A percentile compares a stretch with the other conserved stretches of the same genome.
These are phyloP conservation scores for Lachancea mirantina DNA, from an alignment of 805 yeast genomes.

Conservation along the genomic window DNA sequence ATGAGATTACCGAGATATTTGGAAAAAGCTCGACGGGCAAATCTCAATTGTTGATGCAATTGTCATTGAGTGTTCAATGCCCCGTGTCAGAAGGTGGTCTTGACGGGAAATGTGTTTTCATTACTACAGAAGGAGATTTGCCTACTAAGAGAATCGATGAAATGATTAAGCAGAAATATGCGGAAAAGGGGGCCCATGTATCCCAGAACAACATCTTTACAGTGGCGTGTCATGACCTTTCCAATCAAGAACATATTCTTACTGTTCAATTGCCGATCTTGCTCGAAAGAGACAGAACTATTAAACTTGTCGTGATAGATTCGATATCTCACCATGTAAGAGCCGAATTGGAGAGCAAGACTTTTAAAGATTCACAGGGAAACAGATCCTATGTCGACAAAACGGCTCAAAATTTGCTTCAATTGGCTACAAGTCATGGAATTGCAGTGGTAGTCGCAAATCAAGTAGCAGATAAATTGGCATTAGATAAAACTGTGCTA, in stretches of 20 bases:
- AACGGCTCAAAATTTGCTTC: slow-evolving; percentile 42
- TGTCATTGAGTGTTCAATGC: slow-evolving; percentile 53
- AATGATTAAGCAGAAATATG: slow-evolving; percentile 33
- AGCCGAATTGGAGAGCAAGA: slow-evolving; percentile 44
- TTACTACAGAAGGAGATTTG: slow-evolving; percentile 70
- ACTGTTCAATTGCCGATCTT: slow-evolving; percentile 62
- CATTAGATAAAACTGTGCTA: slow-evolving; percentile 10
- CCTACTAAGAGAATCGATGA: slow-evolving; percentile 60
- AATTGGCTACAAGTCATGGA: slow-evolving; percentile 39
- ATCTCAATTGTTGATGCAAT: slow-evolving; percentile 67
- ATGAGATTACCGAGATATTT: slow-evolving; percentile 61
- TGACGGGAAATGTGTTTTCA: slow-evolving; percentile 50
- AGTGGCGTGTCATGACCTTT: slow-evolving; percentile 58
- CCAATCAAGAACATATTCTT: slow-evolving; percentile 65
- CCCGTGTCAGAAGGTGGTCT: slow-evolving; percentile 43
- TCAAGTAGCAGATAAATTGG: slow-evolving; percentile 62
- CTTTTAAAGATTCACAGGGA: slow-evolving; percentile 32
- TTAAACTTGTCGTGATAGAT: slow-evolving; percentile 64
- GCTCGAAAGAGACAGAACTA: slow-evolving; percentile 31
- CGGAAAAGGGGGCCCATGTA: slow-evolving; percentile 24
- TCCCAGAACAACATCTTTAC: slow-evolving; percentile 39
- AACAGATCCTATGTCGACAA: slow-evolving; percentile 38
- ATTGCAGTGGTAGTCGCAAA: slow-evolving; percentile 67
- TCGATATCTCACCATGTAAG: slow-evolving; percentile 78
- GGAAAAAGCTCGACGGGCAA: slow-evolving; percentile 88